Evolutionary conservation across 352 stramenopile species (phyloP).

Genomic region (Phytophthora pinifolia): DNA sequence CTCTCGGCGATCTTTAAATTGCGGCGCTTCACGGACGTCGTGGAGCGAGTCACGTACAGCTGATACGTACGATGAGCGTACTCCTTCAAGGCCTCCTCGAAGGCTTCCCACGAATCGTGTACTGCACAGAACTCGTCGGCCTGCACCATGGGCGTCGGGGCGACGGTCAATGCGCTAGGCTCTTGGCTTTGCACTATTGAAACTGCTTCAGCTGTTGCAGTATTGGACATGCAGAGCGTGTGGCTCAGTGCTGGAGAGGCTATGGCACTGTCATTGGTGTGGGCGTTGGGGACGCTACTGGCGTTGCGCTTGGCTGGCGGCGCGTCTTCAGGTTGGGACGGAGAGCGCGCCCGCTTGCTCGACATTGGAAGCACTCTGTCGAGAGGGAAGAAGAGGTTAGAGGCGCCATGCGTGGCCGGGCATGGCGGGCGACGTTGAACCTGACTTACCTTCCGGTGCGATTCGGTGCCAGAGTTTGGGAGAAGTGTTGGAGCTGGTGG

Average conservation of each 20-base stretch:
- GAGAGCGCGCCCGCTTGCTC: conserved; percentile 26
- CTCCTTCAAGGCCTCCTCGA: conserved; percentile 58
- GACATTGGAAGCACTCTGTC: conserved; percentile 11
- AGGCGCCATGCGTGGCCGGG: not conserved
- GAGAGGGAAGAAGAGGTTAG: conserved; percentile 1
- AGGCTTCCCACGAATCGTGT: conserved; percentile 66
- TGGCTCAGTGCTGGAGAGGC: not conserved
- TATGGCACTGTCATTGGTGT: not conserved
- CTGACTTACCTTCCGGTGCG: conserved; percentile 6
- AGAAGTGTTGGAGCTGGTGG: conserved; percentile 15
- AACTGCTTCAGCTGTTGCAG: conserved; percentile 5
- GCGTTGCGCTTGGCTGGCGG: conserved; percentile 19
- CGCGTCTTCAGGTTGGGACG: conserved; percentile 10
- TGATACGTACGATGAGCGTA: conserved; percentile 70
- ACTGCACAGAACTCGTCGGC: conserved; percentile 48
- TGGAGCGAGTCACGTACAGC: conserved; percentile 77
- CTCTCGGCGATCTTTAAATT: conserved; percentile 70
- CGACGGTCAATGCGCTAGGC: not conserved
- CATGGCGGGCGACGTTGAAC: conserved; percentile 7
- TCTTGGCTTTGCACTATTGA: conserved; percentile 3
- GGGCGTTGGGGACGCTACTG: conserved; percentile 9
- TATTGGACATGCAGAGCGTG: not conserved
- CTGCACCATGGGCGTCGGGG: conserved; percentile 21
- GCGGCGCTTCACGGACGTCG: conserved; percentile 67
- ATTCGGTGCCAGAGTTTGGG: conserved; percentile 37